Evolutionary conservation across 371 early-diverging fungal species (phyloP), one percentile per base, ranked within the genome.

Genomic region (Haplosporangium sp.): DNA sequence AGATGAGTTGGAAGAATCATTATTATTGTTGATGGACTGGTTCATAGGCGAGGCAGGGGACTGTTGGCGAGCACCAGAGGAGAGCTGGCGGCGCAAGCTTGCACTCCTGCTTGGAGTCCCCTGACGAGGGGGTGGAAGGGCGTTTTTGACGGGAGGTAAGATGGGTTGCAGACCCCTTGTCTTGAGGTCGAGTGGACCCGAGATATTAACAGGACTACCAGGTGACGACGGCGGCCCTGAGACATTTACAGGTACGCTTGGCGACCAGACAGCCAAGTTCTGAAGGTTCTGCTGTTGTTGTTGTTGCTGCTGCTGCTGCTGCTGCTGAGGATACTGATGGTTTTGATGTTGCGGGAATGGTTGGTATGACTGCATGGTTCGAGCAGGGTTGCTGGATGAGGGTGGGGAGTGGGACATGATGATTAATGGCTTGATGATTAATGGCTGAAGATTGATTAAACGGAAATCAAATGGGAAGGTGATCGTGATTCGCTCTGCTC

Each of bases 121-220:
- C 40, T 59, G 63, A 1, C 63, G 71, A 18, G 66, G 63, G 13
- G 75, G 69, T 9, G 77, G 71, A 14, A 55, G 67, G 12, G 64
- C 67, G 29, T 71, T 63, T 51, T 58, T 70, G 41, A 73, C 53
- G 11, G 80, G 80, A 18, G 80, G 69, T 50, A 73, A 52, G 47
- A 64, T 60, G 18, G 79, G 79, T n/a, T 52, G 64, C 1, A 64
- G 64, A 8, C 61, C 57, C n/a, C 56, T 36, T n/a, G 79, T 68
- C 69, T 67, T 71, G 62, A 79, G 80, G 45, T 68, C 73, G n/a
- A 73, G 62, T 14, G 73, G 80, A 13, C 80, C 80, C 1, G 80
- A 79, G 60, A 79, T 68, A 48, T 59, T 65, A 61, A 59, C 14
- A 1, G 62, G 51, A 16, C 60, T 55, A 5, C 64, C 10, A 9